A percentile compares a stretch with the other conserved stretches of the same genome.
These are phyloP conservation scores for Gynostemma pentaphyllum DNA, from an alignment of 306 rosid genomes.

Conservation along the genomic window DNA sequence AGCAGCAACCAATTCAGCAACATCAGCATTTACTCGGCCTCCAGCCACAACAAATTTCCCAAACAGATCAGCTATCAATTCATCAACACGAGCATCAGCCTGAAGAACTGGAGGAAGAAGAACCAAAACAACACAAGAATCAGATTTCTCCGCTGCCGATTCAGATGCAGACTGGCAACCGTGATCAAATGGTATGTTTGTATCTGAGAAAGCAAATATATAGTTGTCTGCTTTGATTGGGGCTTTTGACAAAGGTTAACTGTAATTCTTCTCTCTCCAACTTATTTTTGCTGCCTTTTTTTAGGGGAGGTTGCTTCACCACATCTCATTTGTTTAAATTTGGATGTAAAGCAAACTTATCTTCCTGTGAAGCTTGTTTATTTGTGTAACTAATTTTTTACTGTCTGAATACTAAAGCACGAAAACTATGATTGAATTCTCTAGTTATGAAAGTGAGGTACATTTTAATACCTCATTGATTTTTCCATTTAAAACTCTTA, in stretches of 20 bases:
- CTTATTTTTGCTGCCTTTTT: neutral
- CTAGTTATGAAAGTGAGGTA: neutral
- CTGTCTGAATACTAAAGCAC: no score
- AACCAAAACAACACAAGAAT: slow-evolving; percentile 19
- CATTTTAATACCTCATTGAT: neutral
- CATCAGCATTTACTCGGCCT: slow-evolving; percentile 25
- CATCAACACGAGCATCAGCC: slow-evolving; percentile 20
- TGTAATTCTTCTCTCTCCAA: neutral
- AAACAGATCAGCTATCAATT: slow-evolving; percentile 16
- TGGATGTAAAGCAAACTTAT: no score
- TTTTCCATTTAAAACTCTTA: neutral
- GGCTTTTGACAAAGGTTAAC: neutral
- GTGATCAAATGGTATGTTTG: slow-evolving; percentile 20
- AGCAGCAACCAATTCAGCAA: slow-evolving; percentile 20
- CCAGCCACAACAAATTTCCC: slow-evolving; percentile 15
- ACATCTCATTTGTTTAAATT: no score
- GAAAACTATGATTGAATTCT: neutral
- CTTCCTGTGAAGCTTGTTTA: no score
- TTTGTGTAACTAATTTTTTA: no score
- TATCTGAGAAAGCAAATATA: neutral
- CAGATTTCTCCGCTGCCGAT: slow-evolving; percentile 5
- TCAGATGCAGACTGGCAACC: slow-evolving; percentile 15
- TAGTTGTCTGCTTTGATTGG: neutral
- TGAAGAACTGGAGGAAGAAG: slow-evolving; percentile 22
- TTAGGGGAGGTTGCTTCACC: neutral